Conservation (phyloP, 345 rosid species). For the Salix purpurea region DNA sequence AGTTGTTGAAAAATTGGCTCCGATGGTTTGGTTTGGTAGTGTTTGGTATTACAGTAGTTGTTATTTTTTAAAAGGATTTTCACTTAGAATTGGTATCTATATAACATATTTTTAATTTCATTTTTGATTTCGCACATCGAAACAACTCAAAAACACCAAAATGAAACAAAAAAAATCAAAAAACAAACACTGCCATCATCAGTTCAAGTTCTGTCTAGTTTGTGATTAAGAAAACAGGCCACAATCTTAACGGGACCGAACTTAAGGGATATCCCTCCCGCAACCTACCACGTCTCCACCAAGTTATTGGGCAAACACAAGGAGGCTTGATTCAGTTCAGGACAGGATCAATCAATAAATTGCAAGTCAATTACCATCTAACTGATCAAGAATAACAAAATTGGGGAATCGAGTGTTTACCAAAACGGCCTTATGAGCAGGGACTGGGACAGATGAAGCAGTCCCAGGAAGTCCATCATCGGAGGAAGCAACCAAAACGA, state of each 20-base stretch:
- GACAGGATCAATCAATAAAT: background rate
- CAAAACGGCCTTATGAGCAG: constrained; percentile 69
- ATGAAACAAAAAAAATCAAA: no score
- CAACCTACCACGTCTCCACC: no score
- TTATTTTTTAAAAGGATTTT: no score
- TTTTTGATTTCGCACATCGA: no score
- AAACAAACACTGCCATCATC: background rate
- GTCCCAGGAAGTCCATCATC: constrained; percentile 31
- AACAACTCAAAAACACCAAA: no score
- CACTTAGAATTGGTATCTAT: no score
- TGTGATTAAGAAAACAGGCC: background rate
- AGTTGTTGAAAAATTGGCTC: background rate
- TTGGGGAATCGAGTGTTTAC: constrained; percentile 26
- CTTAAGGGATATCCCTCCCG: background rate
- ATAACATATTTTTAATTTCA: no score
- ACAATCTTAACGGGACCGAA: background rate
- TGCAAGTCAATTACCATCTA: background rate
- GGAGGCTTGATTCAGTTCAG: no score
- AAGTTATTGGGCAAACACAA: no score
- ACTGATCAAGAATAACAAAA: background rate
- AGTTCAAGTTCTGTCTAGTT: background rate
- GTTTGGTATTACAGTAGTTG: no score
- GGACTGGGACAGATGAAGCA: constrained; percentile 39
- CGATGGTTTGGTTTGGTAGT: no score
- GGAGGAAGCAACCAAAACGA: constrained; percentile 56